Evolutionary conservation across 805 yeast genomes (phyloP).

Genomic region (Lipomyces chichibuensis): DNA sequence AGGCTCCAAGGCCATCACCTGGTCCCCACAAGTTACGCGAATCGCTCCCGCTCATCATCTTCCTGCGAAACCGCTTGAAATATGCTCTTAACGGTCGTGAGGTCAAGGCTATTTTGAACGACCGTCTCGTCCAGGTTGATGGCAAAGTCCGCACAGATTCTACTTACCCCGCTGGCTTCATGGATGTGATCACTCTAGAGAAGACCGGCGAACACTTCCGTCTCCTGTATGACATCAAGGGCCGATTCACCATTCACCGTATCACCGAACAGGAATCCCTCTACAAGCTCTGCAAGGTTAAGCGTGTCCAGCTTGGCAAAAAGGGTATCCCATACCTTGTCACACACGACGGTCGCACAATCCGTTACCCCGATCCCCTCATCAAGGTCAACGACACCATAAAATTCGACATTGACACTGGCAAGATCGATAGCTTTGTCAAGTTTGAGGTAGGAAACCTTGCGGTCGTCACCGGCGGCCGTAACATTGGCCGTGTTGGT

Average conservation of each 20-base stretch:
- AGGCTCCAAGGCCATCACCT: constrained; percentile 98
- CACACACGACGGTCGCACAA: constrained; percentile 99
- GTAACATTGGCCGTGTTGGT: constrained; percentile 98
- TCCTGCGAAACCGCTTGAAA: constrained; percentile 98
- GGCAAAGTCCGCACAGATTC: constrained; percentile 99
- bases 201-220: constrained; percentile 99
- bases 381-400: constrained; percentile 98
- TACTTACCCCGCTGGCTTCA: constrained; percentile 99
- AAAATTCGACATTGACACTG: constrained; percentile 93
- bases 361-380: constrained; percentile 98
- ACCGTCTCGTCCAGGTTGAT: constrained; percentile 97
- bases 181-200: constrained; percentile 97
- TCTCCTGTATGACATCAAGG: constrained; percentile 97
- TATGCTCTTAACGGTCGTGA: constrained; percentile 99
- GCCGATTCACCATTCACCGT: constrained; percentile 99
- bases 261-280: constrained; percentile 98
- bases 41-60: constrained; percentile 94
- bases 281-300: constrained; percentile 97
- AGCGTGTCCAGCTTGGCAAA: constrained; percentile 98
- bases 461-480: constrained; percentile 96
- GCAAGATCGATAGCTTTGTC: constrained; percentile 87
- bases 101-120: constrained; percentile 97
- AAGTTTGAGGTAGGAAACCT: constrained; percentile 91
- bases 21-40: constrained; percentile 99
- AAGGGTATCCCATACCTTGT: constrained; percentile 97